Conservation (phyloP, 495 filamentous ascomycete genomes). For the Podospora conica region DNA sequence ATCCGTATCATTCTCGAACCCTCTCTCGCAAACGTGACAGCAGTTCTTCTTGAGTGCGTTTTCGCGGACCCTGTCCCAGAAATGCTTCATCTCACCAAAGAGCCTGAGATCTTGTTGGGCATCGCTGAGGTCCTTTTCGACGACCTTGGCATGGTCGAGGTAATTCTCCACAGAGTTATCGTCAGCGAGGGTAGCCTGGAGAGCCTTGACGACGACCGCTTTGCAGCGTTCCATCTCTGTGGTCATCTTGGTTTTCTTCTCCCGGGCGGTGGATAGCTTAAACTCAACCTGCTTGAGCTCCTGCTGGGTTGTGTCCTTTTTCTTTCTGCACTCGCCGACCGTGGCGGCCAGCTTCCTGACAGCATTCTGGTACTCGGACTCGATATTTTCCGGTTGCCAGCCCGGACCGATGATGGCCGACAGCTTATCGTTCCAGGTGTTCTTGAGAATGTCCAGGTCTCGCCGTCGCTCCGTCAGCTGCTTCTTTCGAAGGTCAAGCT, state of each 20-base stretch:
- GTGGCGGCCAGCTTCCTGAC: slow-evolving; percentile 49
- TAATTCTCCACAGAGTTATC: slow-evolving; percentile 39
- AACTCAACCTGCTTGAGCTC: slow-evolving; percentile 74
- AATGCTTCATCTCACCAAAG: slow-evolving; percentile 55
- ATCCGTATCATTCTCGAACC: slow-evolving; percentile 50
- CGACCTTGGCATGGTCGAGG: slow-evolving; percentile 31
- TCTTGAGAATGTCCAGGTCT: slow-evolving; percentile 68
- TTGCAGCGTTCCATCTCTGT: slow-evolving; percentile 58
- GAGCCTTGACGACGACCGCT: slow-evolving; percentile 35
- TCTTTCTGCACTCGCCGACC: slow-evolving; percentile 54
- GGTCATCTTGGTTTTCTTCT: slow-evolving; percentile 55
- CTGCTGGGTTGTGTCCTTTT: slow-evolving; percentile 61
- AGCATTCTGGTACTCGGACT: slow-evolving; percentile 62
- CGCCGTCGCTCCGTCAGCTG: slow-evolving; percentile 64
- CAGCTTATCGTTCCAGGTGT: slow-evolving; percentile 66
- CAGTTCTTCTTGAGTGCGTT: slow-evolving; percentile 53
- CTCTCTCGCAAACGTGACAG: slow-evolving; percentile 64
- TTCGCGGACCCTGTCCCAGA: slow-evolving; percentile 55
- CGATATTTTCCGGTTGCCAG: slow-evolving; percentile 67
- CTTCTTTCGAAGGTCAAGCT: slow-evolving; percentile 70
- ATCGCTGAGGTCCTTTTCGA: slow-evolving; percentile 55
- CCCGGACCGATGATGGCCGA: slow-evolving; percentile 50
- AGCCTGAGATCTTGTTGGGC: slow-evolving; percentile 58
- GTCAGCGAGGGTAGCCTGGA: slow-evolving; percentile 30
- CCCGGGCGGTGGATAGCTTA: slow-evolving; percentile 59